Evolutionary conservation across 192 early-diverging fungal species (phyloP), one percentile per base, ranked within the genome.

Genomic region (Entomortierella chlamydospora): DNA sequence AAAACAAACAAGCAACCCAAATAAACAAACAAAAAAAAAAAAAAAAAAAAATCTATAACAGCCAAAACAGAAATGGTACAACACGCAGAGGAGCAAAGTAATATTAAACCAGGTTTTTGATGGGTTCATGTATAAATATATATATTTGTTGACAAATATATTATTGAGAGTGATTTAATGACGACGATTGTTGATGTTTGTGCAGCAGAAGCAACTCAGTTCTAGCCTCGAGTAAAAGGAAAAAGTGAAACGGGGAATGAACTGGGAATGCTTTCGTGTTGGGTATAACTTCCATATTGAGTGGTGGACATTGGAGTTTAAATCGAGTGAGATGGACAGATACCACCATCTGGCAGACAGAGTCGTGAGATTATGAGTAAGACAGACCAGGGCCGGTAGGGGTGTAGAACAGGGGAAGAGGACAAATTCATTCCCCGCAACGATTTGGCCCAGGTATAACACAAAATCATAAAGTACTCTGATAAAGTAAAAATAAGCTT

Each of bases 371-470:
- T n/a, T n/a, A 22, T 61, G 59, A 22, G 22, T 10, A 10, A 52
- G 7, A 52, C 30, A 8, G 26, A 56, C 29, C 47, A 50, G 25
- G 17, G 17, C n/a, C 12, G 31, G 29, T 8, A 28, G 34, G 30
- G 12, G n/a, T 25, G 1, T 22, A 0, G 10, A 0, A 31, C 49
- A 7, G 10, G n/a, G n/a, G 34, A 4, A 37, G 34, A 37, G 34
- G 34, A 37, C 8, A 8, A 28, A 53, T 52, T 66, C 64, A 45
- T 56, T 47, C 64, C 39, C 54, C 65, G 41, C 54, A 49, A 57
- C 23, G 15, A 3, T 29, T 4, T 25, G 20, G 61, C 22, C 22
- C 47, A 50, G 22, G 47, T 22, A n/a, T 50, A 4, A 50, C 4
- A 4, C 0, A 17, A 15, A 26, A 47, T 10, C 7, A 28, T 12